Base-by-base conservation (phyloP, 2,329 filamentous ascomycete genomes). In the Alternaria atra region DNA sequence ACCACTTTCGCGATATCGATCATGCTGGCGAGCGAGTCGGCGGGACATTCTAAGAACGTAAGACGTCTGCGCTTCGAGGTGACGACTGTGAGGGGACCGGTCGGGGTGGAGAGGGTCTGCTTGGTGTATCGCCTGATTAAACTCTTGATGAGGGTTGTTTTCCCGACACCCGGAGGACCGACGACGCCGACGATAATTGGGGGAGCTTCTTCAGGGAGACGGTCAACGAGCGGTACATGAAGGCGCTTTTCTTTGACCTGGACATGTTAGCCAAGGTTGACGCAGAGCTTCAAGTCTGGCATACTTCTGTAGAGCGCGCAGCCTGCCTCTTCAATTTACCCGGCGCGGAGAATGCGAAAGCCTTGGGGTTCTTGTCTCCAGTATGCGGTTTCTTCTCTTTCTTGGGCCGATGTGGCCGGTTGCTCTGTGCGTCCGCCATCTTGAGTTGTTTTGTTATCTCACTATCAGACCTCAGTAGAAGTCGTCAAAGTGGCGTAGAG, bases 1-100 rank as follows among this genome's bases (percentile, higher is more conserved):
- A 96, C 95, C 43, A 99, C 92, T 81, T 99, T 99, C 61, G 95
- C 92, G 58, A 97, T 87, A 79, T 99, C 95, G 66, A 99, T 94
- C 92, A 98, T 97, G 68, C 92, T 91, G 64, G 96, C 94, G 55
- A 99, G 87, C 71, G 95, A 93, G 76, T 98, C 87, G 64, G 87
- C 94, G n/a, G 96, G 94, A 75, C 93, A 97, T 87, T 99, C 95
- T 74, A 99, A 82, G 77, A 99, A 97, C 0, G 95, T 99, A 50
- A 99, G 86, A 37, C 95, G 90, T 77, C 97, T 90, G 74, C 94
- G 91, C 83, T 98, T 99, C 60, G 94, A 97, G 0, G 95, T 98
- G 47, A 99, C 94, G 51, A 99, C 91, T 2, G 96, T 99, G 61
- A 99, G 90, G 4, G 95, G 95, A 0, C 95, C 95, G 70, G 91